Percentiles rank a stretch among this genome's conserved stretches.
phyloP scores from a whole-genome alignment of 176 grass and related monocot species.

The Coix lacrymajobi region DNA sequence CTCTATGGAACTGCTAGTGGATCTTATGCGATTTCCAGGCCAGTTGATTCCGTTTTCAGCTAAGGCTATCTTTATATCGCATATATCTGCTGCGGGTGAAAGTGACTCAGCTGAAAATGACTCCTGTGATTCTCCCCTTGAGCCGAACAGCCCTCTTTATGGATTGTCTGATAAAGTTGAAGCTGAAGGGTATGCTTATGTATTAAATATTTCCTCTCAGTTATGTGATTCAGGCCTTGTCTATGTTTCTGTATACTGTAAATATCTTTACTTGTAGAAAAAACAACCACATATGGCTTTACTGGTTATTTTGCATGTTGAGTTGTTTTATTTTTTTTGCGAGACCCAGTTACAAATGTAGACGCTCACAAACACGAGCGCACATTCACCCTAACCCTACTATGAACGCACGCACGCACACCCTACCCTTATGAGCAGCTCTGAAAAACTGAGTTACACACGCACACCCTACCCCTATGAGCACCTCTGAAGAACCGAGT shows the following conservation, averaged over 20 bases:
- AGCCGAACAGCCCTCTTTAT: conserved; percentile 92
- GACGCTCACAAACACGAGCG: too few relatives aligned
- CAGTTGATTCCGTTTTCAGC: conserved; percentile 94
- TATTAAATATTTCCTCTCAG: conserved; percentile 29
- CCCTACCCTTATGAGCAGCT: too few relatives aligned
- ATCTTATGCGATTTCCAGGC: conserved; percentile 98
- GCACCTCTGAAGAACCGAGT: too few relatives aligned
- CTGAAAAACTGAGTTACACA: too few relatives aligned
- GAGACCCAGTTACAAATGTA: too few relatives aligned
- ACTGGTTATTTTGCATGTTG: background rate
- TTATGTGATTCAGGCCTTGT: conserved; percentile 18
- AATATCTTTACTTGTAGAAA: background rate
- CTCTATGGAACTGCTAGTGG: conserved; percentile 92
- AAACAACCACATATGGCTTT: conserved; percentile 5
- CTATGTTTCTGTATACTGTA: background rate
- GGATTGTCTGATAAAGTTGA: conserved; percentile 86
- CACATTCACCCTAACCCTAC: too few relatives aligned
- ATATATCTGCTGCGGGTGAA: conserved; percentile 89
- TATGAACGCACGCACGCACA: too few relatives aligned
- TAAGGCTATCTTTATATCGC: conserved; percentile 94
- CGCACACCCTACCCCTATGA: too few relatives aligned
- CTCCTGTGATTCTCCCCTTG: conserved; percentile 97
- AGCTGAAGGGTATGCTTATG: conserved; percentile 81
- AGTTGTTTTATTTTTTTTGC: too few relatives aligned
- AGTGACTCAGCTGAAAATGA: conserved; percentile 98